Conservation (phyloP, 2,329 filamentous ascomycete genomes). For the Sclerotiophoma versabilis region DNA sequence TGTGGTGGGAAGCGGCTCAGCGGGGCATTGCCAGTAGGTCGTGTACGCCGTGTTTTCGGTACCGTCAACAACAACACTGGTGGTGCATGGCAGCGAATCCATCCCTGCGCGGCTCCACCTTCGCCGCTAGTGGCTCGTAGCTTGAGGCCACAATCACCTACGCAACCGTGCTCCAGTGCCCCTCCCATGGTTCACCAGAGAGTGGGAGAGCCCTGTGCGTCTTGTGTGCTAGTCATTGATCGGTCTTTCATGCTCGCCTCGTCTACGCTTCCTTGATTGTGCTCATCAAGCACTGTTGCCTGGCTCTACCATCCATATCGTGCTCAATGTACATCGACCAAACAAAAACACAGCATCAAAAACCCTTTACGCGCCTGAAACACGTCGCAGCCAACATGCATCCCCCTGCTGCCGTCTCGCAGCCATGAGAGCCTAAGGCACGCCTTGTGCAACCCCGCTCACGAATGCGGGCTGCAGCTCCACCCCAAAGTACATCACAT, state of each 20-base stretch:
- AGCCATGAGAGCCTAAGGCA: constrained; percentile 3
- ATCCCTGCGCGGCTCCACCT: background rate
- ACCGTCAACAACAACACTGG: constrained; percentile 5
- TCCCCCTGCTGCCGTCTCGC: background rate
- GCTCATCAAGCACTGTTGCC: no score
- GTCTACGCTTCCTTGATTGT: no score
- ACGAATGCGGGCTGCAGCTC: background rate
- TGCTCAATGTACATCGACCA: background rate
- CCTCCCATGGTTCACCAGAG: constrained; percentile 2
- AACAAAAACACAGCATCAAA: background rate
- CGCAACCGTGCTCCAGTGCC: constrained; percentile 11
- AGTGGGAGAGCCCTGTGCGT: background rate
- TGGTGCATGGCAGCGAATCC: background rate
- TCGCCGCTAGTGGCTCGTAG: background rate
- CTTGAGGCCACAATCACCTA: background rate
- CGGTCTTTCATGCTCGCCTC: no score
- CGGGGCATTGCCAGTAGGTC: constrained; percentile 11
- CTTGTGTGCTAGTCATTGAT: background rate
- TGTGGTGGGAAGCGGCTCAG: background rate
- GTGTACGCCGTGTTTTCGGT: constrained; percentile 8
- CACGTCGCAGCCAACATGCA: constrained; percentile 8
- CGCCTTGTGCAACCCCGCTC: constrained; percentile 10
- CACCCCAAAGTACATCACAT: no score
- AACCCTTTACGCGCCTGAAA: constrained; percentile 10
- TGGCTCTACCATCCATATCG: no score